Evolutionary conservation across 2,329 filamentous ascomycete species (phyloP), one percentile per base, ranked within the genome.

Genomic region (Neonectria hederae): DNA sequence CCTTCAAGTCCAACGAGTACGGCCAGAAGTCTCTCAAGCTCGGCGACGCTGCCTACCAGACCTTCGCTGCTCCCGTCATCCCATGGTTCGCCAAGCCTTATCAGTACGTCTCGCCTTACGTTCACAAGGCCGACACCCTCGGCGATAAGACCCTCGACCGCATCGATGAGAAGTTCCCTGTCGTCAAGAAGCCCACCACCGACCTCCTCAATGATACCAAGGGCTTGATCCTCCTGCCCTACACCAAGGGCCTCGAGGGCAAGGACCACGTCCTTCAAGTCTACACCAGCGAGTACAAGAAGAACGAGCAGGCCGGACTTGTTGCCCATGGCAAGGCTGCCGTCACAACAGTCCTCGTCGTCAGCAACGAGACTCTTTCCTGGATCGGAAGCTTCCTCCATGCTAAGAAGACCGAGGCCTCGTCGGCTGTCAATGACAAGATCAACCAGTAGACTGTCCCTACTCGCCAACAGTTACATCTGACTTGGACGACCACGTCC

Each of bases 11-110:
- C 76, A 93, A 95, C 82, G 90, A 92, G 54, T 90, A 92, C 76
- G 94, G 92, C 76, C 90, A 93, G 78, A 94, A 90, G 82, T 94
- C 93, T 46, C 83, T 97, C 76, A 85, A 91, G 73, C 81, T 96
- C 67, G 87, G 90, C 78, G 87, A 92, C 76, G 87, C 89, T 65
- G 90, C 90, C 74, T 97, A 94, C 84, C 83, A 89, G 76, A 89
- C 87, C 69, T 86, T 97, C 74, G 90, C 91, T 77, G 90, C 90
- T 71, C 93, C 94, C 21, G 81, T 97, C 68, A 81, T 95, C 59
- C 92, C 92, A 28, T 78, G 69, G 61, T 83, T 97, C 73, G 80
- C 89, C 73, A 92, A 87, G 72, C 94, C 94, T 38, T 95, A 93
- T 83, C 85, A 87, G 76, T 96, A 92, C 78, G 87, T 97, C 68